Evolutionary conservation across 2,329 filamentous ascomycete species (phyloP).

Genomic region (Aotearoamyces nothofagi): DNA sequence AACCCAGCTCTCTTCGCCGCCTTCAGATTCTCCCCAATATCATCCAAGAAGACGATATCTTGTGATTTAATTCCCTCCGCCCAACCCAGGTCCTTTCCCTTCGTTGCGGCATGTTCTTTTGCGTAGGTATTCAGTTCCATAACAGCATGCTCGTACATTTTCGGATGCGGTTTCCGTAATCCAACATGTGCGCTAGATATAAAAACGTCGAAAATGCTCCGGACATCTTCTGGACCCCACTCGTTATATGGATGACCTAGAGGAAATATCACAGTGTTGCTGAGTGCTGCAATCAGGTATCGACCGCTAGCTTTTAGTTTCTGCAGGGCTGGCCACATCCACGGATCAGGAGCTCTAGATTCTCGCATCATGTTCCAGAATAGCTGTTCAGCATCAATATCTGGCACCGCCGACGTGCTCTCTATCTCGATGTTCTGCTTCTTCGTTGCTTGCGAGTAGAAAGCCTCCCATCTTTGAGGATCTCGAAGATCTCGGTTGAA

Average conservation of each 20-base stretch:
- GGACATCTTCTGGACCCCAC: constrained; percentile 39
- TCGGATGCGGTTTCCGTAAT: constrained; percentile 71
- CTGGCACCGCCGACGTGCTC: constrained; percentile 45
- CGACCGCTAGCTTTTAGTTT: constrained; percentile 46
- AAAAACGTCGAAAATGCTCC: constrained; percentile 68
- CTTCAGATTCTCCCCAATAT: constrained; percentile 84
- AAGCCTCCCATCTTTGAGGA: constrained; percentile 52
- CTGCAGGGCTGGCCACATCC: constrained; percentile 73
- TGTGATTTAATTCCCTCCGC: constrained; percentile 35
- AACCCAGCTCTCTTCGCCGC: constrained; percentile 61
- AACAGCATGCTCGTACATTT: constrained; percentile 66
- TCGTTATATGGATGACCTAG: constrained; percentile 51
- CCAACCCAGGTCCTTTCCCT: constrained; percentile 29
- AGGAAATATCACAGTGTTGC: constrained; percentile 83
- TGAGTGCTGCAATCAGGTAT: constrained; percentile 68
- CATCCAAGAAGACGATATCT: constrained; percentile 75
- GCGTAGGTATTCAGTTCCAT: constrained; percentile 48
- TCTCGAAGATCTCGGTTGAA: constrained; percentile 65
- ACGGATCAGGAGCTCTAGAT: constrained; percentile 59
- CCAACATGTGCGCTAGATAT: constrained; percentile 77
- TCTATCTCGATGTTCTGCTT: constrained; percentile 22
- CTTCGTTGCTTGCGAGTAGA: constrained; percentile 32
- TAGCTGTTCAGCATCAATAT: constrained; percentile 61
- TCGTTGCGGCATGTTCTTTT: constrained; percentile 28
- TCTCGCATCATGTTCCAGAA: constrained; percentile 86